Evolutionary conservation across 164 flowering plant species (phyloP).

Genomic region (Taxillus chinensis): DNA sequence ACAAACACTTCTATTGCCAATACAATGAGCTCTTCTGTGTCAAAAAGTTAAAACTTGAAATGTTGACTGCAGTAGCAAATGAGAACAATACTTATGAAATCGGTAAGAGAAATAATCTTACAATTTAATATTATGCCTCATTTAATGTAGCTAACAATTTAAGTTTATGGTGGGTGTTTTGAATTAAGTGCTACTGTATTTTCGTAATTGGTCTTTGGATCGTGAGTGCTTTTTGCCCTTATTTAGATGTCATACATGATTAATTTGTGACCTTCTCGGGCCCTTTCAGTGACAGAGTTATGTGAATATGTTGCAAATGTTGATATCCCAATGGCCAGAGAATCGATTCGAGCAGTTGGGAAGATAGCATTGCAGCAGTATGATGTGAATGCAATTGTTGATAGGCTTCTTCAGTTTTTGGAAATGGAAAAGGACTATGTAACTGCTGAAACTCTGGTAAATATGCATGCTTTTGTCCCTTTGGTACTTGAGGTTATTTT

Average conservation of each 20-base stretch:
- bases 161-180: not conserved
- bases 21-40: conserved; percentile 96
- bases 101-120: conserved; percentile 35
- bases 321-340: conserved; percentile 93
- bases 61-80: conserved; percentile 98
- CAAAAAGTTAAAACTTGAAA: conserved; percentile 94
- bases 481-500: conserved; percentile 2
- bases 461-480: conserved; percentile 3
- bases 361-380: conserved; percentile 97
- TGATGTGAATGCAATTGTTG: conserved; percentile 99
- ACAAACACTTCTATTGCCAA: conserved; percentile 96
- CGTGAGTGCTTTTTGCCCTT: conserved; percentile 4
- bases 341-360: conserved; percentile 97
- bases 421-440: conserved; percentile 99
- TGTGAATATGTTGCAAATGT: conserved; percentile 99
- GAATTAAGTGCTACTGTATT: not conserved
- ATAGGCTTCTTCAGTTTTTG: conserved; percentile 96
- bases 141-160: no score
- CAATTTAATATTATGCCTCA: no score
- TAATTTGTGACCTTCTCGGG: conserved; percentile 16
- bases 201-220: conserved; percentile 1
- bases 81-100: conserved; percentile 98
- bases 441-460: conserved; percentile 94
- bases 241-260: conserved; percentile 9
- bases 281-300: conserved; percentile 86